Percentiles rank a stretch among this genome's conserved stretches.
These are phyloP conservation scores for Dillenia suffruticosa DNA, from an alignment of 164 flowering plant genomes.

Conservation along the genomic window DNA sequence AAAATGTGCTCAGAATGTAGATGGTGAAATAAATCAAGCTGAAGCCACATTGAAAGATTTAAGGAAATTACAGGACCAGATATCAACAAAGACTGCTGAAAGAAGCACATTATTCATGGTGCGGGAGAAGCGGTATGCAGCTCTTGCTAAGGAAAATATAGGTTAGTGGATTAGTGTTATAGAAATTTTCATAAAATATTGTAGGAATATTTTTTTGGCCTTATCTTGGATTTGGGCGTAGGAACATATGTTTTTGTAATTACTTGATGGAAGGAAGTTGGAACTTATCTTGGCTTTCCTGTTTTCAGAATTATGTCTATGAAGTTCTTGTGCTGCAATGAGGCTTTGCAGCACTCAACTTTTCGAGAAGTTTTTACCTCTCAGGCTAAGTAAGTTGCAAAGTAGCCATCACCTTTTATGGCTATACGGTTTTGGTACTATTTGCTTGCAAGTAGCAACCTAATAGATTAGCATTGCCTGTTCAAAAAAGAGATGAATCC, in stretches of 20 bases:
- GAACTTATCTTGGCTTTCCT: constrained; percentile 70
- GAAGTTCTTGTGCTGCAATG: constrained; percentile 79
- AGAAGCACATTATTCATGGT: constrained; percentile 63
- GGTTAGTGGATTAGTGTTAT: constrained; percentile 31
- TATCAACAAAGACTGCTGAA: constrained; percentile 55
- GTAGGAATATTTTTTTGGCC: neutral
- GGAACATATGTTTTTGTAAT: constrained; percentile 78
- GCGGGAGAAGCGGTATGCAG: constrained; percentile 64
- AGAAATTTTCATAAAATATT: too few relatives aligned
- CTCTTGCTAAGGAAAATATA: constrained; percentile 81
- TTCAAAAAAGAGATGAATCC: constrained; percentile 90
- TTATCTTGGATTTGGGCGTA: constrained; percentile 19
- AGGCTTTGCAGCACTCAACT: constrained; percentile 49
- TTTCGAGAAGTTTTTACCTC: constrained; percentile 55
- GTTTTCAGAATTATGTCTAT: constrained; percentile 69
- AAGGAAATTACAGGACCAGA: constrained; percentile 57
- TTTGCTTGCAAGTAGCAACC: neutral
- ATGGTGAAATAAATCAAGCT: constrained; percentile 53
- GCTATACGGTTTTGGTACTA: neutral
- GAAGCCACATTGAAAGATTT: constrained; percentile 61
- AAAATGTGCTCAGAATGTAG: constrained; percentile 45
- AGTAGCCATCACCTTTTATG: too few relatives aligned
- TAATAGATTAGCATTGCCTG: neutral
- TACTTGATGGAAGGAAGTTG: constrained; percentile 80
- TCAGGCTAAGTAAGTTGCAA: neutral